Evolutionary conservation across 805 yeast species (phyloP).

Genomic region (Candida palmyrensis): DNA sequence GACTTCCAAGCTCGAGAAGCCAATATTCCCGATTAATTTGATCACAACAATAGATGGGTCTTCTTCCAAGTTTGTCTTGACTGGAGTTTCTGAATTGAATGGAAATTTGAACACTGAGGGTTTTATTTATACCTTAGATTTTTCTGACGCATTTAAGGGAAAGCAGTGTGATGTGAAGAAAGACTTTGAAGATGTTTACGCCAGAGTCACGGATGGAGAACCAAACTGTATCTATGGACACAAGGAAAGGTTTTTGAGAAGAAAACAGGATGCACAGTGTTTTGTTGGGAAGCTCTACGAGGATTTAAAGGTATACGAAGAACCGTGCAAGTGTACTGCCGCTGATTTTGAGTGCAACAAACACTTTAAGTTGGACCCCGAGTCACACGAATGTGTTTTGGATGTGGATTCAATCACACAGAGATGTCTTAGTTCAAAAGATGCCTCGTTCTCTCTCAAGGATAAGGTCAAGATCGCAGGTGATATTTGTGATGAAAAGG

Average conservation of each 20-base stretch:
- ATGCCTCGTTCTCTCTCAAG: constrained; percentile 19
- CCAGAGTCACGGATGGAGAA: constrained; percentile 35
- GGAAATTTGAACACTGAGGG: constrained; percentile 7
- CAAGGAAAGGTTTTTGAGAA: constrained; percentile 54
- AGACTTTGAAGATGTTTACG: constrained; percentile 66
- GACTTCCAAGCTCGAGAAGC: constrained; percentile 40
- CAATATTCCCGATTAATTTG: constrained; percentile 37
- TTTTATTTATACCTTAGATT: constrained; percentile 44
- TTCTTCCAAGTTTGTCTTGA: constrained; percentile 50
- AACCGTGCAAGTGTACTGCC: constrained; percentile 59
- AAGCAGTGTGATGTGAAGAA: constrained; percentile 30
- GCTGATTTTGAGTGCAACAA: constrained; percentile 66
- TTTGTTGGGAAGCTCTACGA: constrained; percentile 44
- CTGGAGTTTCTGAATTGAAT: constrained; percentile 28
- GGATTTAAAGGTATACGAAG: constrained; percentile 44
- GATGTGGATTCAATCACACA: constrained; percentile 16
- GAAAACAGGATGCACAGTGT: constrained; percentile 64
- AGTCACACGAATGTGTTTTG: constrained; percentile 45
- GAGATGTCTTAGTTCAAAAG: constrained; percentile 17
- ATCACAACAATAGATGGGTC: constrained; percentile 69
- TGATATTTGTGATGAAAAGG: constrained; percentile 34
- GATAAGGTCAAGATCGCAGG: constrained; percentile 43
- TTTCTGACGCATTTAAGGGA: constrained; percentile 51
- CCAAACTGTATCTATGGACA: constrained; percentile 66
- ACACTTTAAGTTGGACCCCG: constrained; percentile 30